These are phyloP conservation scores for Ascochyta lentis DNA, from an alignment of 2,329 filamentous ascomycete species.

Conservation along the genomic window DNA sequence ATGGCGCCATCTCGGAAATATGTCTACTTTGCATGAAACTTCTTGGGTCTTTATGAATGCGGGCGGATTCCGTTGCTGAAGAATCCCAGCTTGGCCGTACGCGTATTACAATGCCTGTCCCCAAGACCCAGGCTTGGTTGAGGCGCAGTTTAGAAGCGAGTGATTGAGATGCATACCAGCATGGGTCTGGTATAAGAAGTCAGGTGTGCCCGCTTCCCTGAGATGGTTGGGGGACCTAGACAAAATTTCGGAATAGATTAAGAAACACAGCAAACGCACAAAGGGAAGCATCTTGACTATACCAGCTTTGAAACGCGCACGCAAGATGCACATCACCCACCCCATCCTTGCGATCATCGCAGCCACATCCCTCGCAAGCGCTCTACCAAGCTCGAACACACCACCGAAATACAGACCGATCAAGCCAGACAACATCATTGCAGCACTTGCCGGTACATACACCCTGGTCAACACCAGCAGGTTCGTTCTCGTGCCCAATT, in stretches of 20 bases:
- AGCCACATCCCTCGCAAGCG: constrained; percentile 7
- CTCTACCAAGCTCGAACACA: constrained; percentile 7
- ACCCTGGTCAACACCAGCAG: constrained; percentile 34
- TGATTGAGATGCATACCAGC: not conserved
- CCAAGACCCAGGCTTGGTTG: not conserved
- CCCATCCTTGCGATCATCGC: not conserved
- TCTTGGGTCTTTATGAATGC: not conserved
- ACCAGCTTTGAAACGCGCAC: not conserved
- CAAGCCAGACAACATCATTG: constrained; percentile 21
- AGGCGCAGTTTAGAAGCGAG: not conserved
- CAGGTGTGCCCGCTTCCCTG: not conserved
- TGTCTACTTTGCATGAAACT: constrained; percentile 1
- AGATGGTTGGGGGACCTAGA: not conserved
- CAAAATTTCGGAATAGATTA: not conserved
- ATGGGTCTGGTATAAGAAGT: not conserved
- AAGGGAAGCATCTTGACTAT: not conserved
- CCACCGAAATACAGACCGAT: not conserved
- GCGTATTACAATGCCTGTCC: not conserved
- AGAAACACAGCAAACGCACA: not conserved
- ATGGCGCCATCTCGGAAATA: constrained; percentile 12
- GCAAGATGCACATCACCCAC: constrained; percentile 5
- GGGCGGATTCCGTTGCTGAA: not conserved
- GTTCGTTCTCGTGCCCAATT: not conserved
- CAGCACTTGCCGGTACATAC: constrained; percentile 33
- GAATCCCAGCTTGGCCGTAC: not conserved